Evolutionary conservation across 345 rosid species (phyloP).

Genomic region (Sonneratia caseolaris): DNA sequence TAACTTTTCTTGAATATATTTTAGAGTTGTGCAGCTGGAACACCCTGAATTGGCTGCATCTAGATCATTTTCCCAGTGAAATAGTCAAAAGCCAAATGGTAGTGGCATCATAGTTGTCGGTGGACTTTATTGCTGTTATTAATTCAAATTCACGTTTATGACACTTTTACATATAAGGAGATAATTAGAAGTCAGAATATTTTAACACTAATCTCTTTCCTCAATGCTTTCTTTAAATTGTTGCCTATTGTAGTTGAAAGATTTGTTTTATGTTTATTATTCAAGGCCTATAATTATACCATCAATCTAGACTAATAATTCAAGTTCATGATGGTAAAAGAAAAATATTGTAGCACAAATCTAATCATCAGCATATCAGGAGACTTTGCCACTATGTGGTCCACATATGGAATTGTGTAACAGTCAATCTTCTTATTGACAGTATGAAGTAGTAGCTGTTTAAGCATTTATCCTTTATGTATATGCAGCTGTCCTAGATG

Average conservation of each 20-base stretch:
- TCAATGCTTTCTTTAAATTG: neutral
- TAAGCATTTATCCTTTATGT: neutral
- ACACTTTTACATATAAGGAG: neutral
- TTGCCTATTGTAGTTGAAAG: no score
- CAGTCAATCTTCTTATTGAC: neutral
- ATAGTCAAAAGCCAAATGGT: neutral
- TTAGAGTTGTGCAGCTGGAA: neutral
- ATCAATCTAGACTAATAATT: neutral
- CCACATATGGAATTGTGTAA: neutral
- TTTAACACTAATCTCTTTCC: neutral
- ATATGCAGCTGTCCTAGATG: constrained; percentile 83
- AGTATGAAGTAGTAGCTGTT: neutral
- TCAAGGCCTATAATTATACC: neutral
- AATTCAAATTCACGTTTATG: neutral
- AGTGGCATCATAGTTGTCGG: neutral
- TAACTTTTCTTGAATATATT: no score
- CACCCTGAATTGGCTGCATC: neutral
- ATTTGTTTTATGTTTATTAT: no score
- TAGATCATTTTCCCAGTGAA: neutral
- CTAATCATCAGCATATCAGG: neutral
- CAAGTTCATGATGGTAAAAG: neutral
- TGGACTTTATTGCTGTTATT: neutral
- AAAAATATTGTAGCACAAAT: neutral
- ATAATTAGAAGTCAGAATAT: neutral
- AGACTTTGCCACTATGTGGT: neutral